Conservation (phyloP, 768 basidiomycete genomes). For the Trametes gibbosa region DNA sequence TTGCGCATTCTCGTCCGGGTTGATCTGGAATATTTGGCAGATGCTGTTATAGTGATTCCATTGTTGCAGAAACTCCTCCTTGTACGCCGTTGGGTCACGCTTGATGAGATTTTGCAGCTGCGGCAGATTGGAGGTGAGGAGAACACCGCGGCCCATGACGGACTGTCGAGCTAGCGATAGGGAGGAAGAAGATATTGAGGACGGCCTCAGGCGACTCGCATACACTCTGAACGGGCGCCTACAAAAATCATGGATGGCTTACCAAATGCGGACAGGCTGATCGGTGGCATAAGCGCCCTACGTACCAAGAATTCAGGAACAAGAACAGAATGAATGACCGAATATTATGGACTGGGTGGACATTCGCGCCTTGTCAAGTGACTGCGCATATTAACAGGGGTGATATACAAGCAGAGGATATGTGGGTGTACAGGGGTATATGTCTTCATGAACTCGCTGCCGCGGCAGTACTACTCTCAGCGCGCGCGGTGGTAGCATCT, state of each 20-base stretch:
- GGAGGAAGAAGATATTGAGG: neutral
- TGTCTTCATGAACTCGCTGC: conserved; percentile 12
- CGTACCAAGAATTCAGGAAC: no score
- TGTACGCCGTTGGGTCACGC: conserved; percentile 84
- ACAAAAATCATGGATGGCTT: conserved; percentile 1
- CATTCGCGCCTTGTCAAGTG: neutral
- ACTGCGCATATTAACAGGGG: neutral
- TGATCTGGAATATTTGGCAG: conserved; percentile 78
- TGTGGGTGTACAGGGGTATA: conserved; percentile 18
- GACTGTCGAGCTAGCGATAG: neutral
- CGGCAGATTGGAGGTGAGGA: conserved; percentile 87
- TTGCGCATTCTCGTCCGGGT: conserved; percentile 81
- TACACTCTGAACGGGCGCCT: neutral
- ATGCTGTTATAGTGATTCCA: conserved; percentile 93
- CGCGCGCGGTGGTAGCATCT: neutral
- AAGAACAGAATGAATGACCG: no score
- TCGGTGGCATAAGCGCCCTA: neutral
- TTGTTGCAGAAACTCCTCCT: conserved; percentile 94
- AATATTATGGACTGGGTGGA: no score
- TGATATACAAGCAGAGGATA: conserved; percentile 12
- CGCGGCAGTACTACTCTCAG: neutral
- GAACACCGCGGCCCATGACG: conserved; percentile 61
- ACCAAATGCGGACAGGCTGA: neutral
- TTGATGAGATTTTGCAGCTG: conserved; percentile 98
- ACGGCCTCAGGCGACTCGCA: neutral